Evolutionary conservation across 352 stramenopile genomes (phyloP).

Genomic region (Phytophthora litchii): DNA sequence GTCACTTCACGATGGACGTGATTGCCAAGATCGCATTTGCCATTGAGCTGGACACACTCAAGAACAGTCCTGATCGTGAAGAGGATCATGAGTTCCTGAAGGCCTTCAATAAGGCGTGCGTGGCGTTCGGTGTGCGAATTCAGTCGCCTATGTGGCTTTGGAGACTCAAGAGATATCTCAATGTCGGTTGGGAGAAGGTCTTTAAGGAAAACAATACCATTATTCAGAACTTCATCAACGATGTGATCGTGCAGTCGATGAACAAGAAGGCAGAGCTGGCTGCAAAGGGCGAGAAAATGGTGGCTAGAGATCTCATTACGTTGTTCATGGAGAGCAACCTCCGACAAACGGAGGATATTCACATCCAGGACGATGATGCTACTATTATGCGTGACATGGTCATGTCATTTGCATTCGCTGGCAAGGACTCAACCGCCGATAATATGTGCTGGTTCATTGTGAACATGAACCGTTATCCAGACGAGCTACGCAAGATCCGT

Average conservation of each 20-base stretch:
- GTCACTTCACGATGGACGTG: conserved; percentile 3
- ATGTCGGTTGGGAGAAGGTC: conserved; percentile 1
- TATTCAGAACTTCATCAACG: conserved; percentile 1
- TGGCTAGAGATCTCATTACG: conserved; percentile 1
- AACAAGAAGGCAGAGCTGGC: background rate
- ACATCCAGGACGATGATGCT: conserved; percentile 1
- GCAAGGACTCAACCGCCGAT: background rate
- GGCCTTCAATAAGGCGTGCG: background rate
- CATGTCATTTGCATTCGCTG: background rate
- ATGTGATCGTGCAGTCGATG: conserved; percentile 2
- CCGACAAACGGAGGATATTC: background rate
- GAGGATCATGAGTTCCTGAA: background rate
- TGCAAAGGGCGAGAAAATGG: background rate
- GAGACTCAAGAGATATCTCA: conserved; percentile 3
- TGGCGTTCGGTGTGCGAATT: conserved; percentile 2
- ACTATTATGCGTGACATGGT: conserved; percentile 7
- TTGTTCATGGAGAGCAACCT: conserved; percentile 2
- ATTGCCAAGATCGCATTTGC: background rate
- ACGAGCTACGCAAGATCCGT: background rate
- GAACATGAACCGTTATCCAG: background rate
- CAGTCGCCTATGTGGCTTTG: conserved; percentile 1
- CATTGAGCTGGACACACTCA: conserved; percentile 1
- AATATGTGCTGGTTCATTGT: conserved; percentile 2
- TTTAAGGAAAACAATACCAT: background rate
- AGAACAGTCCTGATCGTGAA: conserved; percentile 3